phyloP scores from a whole-genome alignment of 768 basidiomycete species.

The Tubosaeta sp. region DNA sequence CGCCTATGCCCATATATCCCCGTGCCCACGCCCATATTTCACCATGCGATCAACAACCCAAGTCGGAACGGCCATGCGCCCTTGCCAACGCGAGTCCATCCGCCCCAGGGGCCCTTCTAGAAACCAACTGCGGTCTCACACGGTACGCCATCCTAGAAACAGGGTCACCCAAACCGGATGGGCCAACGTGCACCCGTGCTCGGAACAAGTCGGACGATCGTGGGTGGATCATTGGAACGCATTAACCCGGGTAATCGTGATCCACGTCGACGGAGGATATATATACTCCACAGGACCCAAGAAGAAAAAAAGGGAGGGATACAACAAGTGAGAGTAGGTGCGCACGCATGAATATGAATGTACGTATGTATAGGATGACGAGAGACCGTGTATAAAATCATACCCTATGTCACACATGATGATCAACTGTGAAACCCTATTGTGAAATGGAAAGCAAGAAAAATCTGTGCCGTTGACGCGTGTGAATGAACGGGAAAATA shows the following conservation, averaged over 20 bases:
- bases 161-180: not conserved
- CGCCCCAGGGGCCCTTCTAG: no score
- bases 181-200: not conserved
- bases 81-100: no score
- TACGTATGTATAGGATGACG: slow-evolving; percentile 1
- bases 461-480: slow-evolving; percentile 12
- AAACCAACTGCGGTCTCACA: no score
- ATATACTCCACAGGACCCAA: not conserved
- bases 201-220: not conserved
- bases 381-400: slow-evolving; percentile 9
- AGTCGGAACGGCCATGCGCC: no score
- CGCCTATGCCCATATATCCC: no score
- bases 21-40: no score
- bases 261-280: not conserved
- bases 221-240: not conserved
- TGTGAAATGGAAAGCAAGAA: not conserved
- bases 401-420: slow-evolving; percentile 14
- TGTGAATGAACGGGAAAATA: not conserved
- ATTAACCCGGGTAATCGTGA: not conserved
- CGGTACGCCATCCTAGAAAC: not conserved
- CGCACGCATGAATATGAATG: not conserved
- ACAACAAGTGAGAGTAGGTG: slow-evolving; percentile 1
- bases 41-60: no score
- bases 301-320: not conserved
- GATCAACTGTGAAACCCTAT: slow-evolving; percentile 6